Evolutionary conservation across 2,329 filamentous ascomycete genomes (phyloP).

Genomic region (Laburnicola sp.): DNA sequence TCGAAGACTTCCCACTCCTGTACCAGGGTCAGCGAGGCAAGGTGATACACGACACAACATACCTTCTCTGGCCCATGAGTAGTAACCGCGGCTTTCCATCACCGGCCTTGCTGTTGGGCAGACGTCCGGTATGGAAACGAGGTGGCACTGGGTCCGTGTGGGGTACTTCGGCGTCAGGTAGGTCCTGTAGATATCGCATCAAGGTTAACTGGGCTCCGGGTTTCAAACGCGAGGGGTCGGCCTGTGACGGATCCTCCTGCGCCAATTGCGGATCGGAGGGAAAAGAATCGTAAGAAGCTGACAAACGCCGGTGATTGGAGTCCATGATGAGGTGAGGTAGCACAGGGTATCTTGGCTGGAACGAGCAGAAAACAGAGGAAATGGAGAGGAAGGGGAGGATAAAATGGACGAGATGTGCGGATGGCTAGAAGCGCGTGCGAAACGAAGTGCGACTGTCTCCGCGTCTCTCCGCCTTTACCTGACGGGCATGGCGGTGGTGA

Average conservation of each 20-base stretch:
- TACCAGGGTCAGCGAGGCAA: slow-evolving; percentile 16
- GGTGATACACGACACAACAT: slow-evolving; percentile 27
- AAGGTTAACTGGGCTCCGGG: slow-evolving; percentile 48
- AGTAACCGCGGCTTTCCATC: slow-evolving; percentile 80
- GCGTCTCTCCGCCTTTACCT: slow-evolving; percentile 20
- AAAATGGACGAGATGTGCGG: background rate
- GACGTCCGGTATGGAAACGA: slow-evolving; percentile 48
- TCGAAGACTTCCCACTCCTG: slow-evolving; percentile 97
- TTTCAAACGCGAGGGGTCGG: slow-evolving; percentile 39
- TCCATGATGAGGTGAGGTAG: slow-evolving; percentile 38
- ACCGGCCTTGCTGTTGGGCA: slow-evolving; percentile 54
- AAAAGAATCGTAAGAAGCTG: slow-evolving; percentile 23
- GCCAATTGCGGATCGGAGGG: slow-evolving; percentile 19
- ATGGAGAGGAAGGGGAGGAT: slow-evolving; percentile 5
- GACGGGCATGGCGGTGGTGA: slow-evolving; percentile 34
- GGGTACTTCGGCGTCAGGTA: slow-evolving; percentile 47
- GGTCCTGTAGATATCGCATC: slow-evolving; percentile 49
- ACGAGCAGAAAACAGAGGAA: slow-evolving; percentile 14
- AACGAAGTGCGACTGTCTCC: slow-evolving; percentile 14
- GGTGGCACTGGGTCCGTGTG: slow-evolving; percentile 40
- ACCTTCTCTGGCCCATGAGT: slow-evolving; percentile 96
- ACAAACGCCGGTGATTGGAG: slow-evolving; percentile 29
- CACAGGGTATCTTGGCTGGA: slow-evolving; percentile 38
- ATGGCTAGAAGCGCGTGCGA: slow-evolving; percentile 12
- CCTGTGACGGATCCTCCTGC: slow-evolving; percentile 20